Conservation (phyloP, 805 yeast species). For the Pichia manshurica region DNA sequence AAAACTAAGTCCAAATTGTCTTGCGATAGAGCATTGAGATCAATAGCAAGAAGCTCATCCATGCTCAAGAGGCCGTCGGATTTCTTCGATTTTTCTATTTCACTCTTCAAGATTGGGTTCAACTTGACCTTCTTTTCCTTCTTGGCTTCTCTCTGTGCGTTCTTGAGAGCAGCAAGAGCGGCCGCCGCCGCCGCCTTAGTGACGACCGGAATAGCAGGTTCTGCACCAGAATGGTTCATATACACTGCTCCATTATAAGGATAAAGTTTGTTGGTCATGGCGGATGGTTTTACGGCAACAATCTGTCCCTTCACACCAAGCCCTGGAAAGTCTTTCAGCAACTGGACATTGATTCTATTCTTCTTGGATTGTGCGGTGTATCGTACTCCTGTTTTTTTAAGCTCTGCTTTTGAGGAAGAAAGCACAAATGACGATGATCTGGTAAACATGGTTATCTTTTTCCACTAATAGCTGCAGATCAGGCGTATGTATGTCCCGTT, state of each 20-base stretch:
- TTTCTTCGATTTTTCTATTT: conserved; percentile 1
- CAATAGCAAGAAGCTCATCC: conserved; percentile 26
- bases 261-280: conserved; percentile 76
- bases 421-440: conserved; percentile 15
- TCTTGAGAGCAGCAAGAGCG: conserved; percentile 13
- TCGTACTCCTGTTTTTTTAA: conserved; percentile 31
- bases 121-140: conserved; percentile 10
- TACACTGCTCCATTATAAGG: conserved; percentile 70
- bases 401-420: conserved; percentile 15
- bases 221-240: conserved; percentile 33
- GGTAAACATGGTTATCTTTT: conserved; percentile 16
- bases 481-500: too few relatives aligned
- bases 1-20: conserved; percentile 20
- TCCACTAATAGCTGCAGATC: too few relatives aligned
- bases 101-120: conserved; percentile 10
- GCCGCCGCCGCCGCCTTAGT: conserved; percentile 14
- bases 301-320: conserved; percentile 71
- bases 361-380: conserved; percentile 45
- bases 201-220: conserved; percentile 32
- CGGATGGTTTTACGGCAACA: conserved; percentile 66
- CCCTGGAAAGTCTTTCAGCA: conserved; percentile 59
- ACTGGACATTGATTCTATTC: conserved; percentile 63
- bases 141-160: conserved; percentile 7
- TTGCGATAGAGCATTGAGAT: conserved; percentile 19
- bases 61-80: conserved; percentile 16